These are phyloP conservation scores for Diaporthe velutina DNA, from an alignment of 2,329 filamentous ascomycete species.

Conservation along the genomic window DNA sequence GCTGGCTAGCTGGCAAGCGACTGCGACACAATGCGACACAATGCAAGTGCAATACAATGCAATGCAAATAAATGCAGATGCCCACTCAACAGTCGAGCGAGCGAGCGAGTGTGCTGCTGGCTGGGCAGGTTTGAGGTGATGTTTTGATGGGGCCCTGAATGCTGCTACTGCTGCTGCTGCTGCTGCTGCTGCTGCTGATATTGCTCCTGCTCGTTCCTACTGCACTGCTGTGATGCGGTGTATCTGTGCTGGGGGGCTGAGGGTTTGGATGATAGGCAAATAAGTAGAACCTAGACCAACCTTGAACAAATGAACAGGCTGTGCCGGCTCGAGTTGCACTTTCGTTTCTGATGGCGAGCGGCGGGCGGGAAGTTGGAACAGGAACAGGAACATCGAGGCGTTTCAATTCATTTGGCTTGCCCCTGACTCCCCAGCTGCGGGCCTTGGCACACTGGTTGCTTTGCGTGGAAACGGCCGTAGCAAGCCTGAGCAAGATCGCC, in stretches of 20 bases:
- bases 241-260: neutral
- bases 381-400: slow-evolving; percentile 15
- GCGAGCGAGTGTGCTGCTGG: neutral
- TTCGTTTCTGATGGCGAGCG: slow-evolving; percentile 17
- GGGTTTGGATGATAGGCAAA: neutral
- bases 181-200: neutral
- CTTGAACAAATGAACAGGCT: neutral
- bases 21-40: slow-evolving; percentile 10
- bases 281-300: neutral
- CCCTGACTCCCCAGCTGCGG: slow-evolving; percentile 17
- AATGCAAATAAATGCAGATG: neutral
- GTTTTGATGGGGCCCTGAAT: neutral
- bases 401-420: slow-evolving; percentile 32
- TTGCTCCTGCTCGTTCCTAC: neutral
- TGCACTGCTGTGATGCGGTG: neutral
- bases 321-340: slow-evolving; percentile 29
- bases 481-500: too few species aligned
- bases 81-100: neutral
- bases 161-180: neutral
- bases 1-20: neutral
- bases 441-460: slow-evolving; percentile 1
- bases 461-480: neutral
- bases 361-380: slow-evolving; percentile 18
- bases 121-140: slow-evolving; percentile 20
- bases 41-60: neutral